These are phyloP conservation scores for Medicago ruthenica DNA, from an alignment of 306 rosid genomes.

Conservation along the genomic window DNA sequence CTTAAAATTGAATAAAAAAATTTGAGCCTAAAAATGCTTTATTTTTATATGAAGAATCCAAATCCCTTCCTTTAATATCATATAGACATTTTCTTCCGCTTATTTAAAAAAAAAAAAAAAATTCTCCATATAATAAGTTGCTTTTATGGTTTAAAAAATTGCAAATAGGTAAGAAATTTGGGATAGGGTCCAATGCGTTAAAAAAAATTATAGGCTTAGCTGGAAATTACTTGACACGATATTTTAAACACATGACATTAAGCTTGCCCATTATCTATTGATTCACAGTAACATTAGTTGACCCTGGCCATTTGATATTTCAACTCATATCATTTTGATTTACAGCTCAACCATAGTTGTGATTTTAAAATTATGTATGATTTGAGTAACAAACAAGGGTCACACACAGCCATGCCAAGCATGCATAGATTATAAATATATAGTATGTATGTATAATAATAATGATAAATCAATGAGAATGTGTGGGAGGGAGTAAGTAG, in stretches of 20 bases:
- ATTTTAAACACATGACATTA: not conserved
- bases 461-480: not conserved
- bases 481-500: not conserved
- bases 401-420: not conserved
- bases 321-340: slow-evolving; percentile 4
- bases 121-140: no score
- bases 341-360: slow-evolving; percentile 4
- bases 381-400: slow-evolving; percentile 10
- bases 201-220: not conserved
- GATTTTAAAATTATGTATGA: not conserved
- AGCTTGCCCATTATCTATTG: not conserved
- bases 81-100: not conserved
- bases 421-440: slow-evolving; percentile 1
- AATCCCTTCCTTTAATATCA: not conserved
- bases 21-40: no score
- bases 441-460: not conserved
- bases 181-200: not conserved
- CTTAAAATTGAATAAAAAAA: no score
- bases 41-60: no score
- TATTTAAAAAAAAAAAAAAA: no score
- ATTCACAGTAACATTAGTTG: slow-evolving; percentile 1
- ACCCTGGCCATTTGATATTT: not conserved
- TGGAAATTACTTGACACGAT: not conserved
- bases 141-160: no score
- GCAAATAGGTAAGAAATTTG: not conserved